Evolutionary conservation across 176 grass and related monocot species (phyloP).

Genomic region (Areca catechu): DNA sequence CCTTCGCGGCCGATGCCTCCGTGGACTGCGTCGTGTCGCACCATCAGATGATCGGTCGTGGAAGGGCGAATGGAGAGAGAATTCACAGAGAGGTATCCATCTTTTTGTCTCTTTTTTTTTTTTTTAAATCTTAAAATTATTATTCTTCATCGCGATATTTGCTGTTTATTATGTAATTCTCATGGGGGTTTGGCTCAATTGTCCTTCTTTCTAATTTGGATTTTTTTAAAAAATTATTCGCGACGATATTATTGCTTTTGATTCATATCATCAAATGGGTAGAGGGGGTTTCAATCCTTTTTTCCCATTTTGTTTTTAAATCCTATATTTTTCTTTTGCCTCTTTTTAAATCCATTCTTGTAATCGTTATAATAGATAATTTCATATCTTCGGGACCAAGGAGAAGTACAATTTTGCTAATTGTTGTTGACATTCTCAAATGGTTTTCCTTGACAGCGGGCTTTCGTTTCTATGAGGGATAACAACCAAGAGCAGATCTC

Average conservation of each 20-base stretch:
- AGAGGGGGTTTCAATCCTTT: too few relatives aligned
- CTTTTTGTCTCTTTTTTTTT: background rate
- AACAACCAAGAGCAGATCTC: constrained; percentile 21
- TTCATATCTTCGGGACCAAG: background rate
- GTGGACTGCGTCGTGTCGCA: constrained; percentile 77
- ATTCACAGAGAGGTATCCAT: constrained; percentile 48
- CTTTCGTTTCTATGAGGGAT: constrained; percentile 32
- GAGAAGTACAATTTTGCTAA: background rate
- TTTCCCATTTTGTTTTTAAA: too few relatives aligned
- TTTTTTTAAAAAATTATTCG: too few relatives aligned
- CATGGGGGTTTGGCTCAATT: too few relatives aligned
- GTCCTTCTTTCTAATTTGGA: too few relatives aligned
- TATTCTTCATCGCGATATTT: background rate
- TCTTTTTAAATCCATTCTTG: too few relatives aligned
- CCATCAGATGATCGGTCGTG: constrained; percentile 28
- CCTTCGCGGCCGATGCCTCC: constrained; percentile 72
- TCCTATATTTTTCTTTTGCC: too few relatives aligned
- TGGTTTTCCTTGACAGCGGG: constrained; percentile 14
- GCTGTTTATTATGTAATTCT: too few relatives aligned
- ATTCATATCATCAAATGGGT: too few relatives aligned
- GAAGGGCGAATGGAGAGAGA: constrained; percentile 37
- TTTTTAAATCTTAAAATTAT: background rate
- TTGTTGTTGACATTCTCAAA: constrained; percentile 2
- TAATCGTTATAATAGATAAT: background rate
- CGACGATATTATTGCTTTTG: too few relatives aligned